A percentile compares a stretch with the other conserved stretches of the same genome.
Conservation (phyloP, 768 basidiomycete species). For the Termitomyces sp. region DNA sequence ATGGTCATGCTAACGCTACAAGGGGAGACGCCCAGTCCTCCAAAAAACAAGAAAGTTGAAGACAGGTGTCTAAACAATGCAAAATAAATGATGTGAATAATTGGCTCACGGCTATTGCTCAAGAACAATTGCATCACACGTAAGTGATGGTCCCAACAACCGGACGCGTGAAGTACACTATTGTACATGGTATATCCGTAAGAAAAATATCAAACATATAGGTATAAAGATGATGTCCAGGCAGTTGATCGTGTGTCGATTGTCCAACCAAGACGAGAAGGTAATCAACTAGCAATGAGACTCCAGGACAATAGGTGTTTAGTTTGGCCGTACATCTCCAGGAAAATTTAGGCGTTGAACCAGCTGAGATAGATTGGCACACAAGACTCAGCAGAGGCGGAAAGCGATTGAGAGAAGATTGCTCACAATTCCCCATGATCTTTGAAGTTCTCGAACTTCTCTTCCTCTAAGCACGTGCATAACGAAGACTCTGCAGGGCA, state of each 20-base stretch:
- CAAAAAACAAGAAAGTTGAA: too few species aligned
- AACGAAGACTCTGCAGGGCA: constrained; percentile 16
- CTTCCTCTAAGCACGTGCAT: constrained; percentile 20
- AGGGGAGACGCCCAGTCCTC: too few species aligned
- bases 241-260: background rate
- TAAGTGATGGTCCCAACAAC: too few species aligned
- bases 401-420: background rate
- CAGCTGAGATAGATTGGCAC: background rate
- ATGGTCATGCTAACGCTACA: too few species aligned
- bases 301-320: constrained; percentile 9
- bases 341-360: background rate
- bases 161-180: background rate
- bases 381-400: too few species aligned
- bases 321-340: background rate
- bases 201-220: background rate
- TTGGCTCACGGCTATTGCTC: too few species aligned
- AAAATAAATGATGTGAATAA: too few species aligned
- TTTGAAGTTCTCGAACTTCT: constrained; percentile 10
- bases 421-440: constrained; percentile 9
- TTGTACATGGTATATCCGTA: background rate
- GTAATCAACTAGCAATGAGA: background rate
- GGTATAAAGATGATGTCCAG: background rate
- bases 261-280: background rate
- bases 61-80: too few species aligned
- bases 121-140: too few species aligned